A percentile compares a stretch with the other conserved stretches of the same genome.
Evolutionary conservation across 345 rosid species (phyloP).

Genomic region (Trapa bicornis): DNA sequence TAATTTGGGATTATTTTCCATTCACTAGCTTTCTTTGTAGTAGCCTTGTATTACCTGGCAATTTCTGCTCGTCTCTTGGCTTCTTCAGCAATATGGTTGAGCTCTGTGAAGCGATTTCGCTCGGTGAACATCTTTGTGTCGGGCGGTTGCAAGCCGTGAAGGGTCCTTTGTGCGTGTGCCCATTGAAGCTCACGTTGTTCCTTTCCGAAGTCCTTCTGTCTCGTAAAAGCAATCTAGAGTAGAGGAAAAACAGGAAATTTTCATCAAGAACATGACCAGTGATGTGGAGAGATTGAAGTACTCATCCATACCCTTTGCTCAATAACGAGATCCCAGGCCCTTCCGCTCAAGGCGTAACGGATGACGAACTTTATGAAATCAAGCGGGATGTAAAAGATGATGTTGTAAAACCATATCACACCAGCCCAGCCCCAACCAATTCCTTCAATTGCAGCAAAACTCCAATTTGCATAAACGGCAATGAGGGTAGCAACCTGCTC

Average conservation of each 20-base stretch:
- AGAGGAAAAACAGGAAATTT: constrained; percentile 2
- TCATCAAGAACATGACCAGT: not conserved
- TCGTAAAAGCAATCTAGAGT: constrained; percentile 83
- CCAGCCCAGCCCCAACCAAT: constrained; percentile 99
- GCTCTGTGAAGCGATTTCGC: constrained; percentile 70
- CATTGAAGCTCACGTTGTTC: constrained; percentile 97
- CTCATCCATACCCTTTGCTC: constrained; percentile 82
- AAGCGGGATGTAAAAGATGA: constrained; percentile 76
- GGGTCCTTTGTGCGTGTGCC: constrained; percentile 98
- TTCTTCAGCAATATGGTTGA: constrained; percentile 92
- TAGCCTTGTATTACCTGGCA: constrained; percentile 32
- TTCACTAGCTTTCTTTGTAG: no score
- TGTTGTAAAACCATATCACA: constrained; percentile 91
- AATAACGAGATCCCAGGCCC: constrained; percentile 99
- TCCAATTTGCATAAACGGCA: constrained; percentile 93
- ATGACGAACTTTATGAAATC: constrained; percentile 84
- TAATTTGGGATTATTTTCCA: no score
- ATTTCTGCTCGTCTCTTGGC: constrained; percentile 98
- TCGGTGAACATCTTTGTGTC: constrained; percentile 91
- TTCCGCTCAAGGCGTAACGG: constrained; percentile 85
- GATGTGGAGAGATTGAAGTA: not conserved
- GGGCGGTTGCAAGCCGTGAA: constrained; percentile 89
- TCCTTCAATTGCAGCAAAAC: constrained; percentile 92
- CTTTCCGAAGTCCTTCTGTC: constrained; percentile 93
- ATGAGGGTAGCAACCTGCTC: constrained; percentile 83